Base-by-base conservation (phyloP, 306 rosid genomes). In the Luffa acutangula region DNA sequence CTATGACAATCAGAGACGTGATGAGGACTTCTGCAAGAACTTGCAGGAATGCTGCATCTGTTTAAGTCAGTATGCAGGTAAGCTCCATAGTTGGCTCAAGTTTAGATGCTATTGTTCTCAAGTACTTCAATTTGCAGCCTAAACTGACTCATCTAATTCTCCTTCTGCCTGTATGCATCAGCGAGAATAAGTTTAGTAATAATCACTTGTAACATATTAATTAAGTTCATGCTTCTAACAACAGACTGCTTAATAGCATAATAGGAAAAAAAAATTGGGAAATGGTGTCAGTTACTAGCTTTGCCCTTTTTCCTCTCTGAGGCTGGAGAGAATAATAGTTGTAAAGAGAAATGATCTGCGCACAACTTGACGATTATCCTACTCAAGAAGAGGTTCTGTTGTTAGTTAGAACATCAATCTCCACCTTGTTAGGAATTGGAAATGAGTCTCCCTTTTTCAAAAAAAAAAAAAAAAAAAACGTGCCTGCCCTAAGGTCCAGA, bases 11-110 rank as follows among this genome's bases (percentile, higher is more conserved):
- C 89, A 90, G 79, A 89, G 83, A 75, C 87, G 76, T 63, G 89
- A 79, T 65, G 91, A 90, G 81, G 90, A 85, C 82, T 94, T 94
- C 87, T 84, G 45, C 73, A 85, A 73, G 59, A 88, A 85, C 84
- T 78, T 89, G 77, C 97, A 92, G 69, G 87, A 86, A 77, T 94
- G 98, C 82, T 78, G 89, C 85, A 92, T 94, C 83, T 94, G 98
- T 89, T 89, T 86, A 81, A 85, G 85, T 54, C 93, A 88, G 80
- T 86, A 82, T 87, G 79, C 96, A 78, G 98, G 98, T 94, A 86
- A 80, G 56, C 60, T 75, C 73, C 69, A 75, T 31, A 53, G 54
- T 79, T 66, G 80, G 37, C 77, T 66, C 20, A 81, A 42, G 46
- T 60, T 52, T 60, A 25, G 39, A 5, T 45, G 3, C 41, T 21